Base-by-base conservation (phyloP, 495 filamentous ascomycete species). In the Xylaria intraflava region DNA sequence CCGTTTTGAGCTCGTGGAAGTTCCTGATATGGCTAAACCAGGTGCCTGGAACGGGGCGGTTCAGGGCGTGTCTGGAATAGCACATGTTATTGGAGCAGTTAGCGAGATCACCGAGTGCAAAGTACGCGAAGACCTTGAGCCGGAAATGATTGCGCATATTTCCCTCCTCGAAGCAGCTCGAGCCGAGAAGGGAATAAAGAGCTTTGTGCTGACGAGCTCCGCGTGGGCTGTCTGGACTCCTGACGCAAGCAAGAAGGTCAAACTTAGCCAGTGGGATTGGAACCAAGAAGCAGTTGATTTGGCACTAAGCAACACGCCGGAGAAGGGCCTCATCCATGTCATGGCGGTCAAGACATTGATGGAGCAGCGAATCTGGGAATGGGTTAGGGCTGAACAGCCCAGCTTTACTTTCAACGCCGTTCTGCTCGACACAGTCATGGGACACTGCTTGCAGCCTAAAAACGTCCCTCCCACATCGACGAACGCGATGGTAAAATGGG, bases 271-370 rank as follows among this genome's bases (percentile, higher is more conserved):
- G 29, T 50, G 58, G 39, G 59, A 55, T 11, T 72, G 40, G 46
- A 72, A 73, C 17, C 63, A 69, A 1, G 51, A 65, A 20, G 66
- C 63, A 2, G 31, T 69, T 14, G 51, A 41, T 11, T 27, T 62
- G 49, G 59, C 59, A 2, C 31, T 51, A 17, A 57, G 57, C 33
- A 55, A 68, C 16, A 39, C 42, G 16, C 22, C 44, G 26, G 43
- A 49, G 8, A 67, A 67, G 30, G 66, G 63, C 10, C 56, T 72
- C 31, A 47, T 53, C 7, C 60, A 60, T 19, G 68, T 64, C 36
- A 72, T 72, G 67, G 70, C 68, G n/a, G 53, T 67, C 19, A 69
- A 67, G 56, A 60, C 62, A 10, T 35, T 65, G 1, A 51, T 69
- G 7, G 69, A 73, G 58, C 45, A 66, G 42, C 57, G 56, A 0